Conservation (phyloP, 345 rosid species). For the Brassica incana region DNA sequence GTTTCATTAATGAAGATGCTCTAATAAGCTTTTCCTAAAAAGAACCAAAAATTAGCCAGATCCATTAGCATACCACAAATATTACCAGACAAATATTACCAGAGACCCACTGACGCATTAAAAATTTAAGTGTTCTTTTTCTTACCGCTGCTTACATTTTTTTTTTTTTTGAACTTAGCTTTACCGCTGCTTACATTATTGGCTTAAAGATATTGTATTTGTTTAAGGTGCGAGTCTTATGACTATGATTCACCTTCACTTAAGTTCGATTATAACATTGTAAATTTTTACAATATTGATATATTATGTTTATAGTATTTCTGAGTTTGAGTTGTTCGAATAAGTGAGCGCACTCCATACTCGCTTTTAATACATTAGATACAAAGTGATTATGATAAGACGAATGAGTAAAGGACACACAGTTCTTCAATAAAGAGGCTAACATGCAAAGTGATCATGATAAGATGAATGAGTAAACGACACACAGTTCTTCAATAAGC, state of each 20-base stretch:
- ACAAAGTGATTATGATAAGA: constrained; percentile 1
- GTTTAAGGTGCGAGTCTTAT: not conserved
- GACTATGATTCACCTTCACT: not conserved
- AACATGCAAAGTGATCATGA: not conserved
- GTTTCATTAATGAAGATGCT: too few species aligned
- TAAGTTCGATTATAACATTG: not conserved
- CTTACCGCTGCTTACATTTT: not conserved
- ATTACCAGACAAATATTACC: not conserved
- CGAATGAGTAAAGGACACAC: constrained; percentile 18
- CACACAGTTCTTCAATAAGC: constrained; percentile 2
- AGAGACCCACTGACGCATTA: too few species aligned
- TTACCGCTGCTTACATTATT: not conserved
- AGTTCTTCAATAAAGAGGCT: not conserved
- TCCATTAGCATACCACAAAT: not conserved
- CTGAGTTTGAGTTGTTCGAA: constrained; percentile 7
- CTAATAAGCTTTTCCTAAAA: not conserved
- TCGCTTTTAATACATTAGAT: not conserved
- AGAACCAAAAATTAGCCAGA: not conserved
- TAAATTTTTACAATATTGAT: not conserved
- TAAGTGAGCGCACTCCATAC: constrained; percentile 1
- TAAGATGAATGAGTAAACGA: constrained; percentile 15
- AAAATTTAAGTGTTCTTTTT: too few species aligned
- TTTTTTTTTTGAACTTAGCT: not conserved
- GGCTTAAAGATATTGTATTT: not conserved
- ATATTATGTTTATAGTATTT: not conserved